Base-by-base conservation (phyloP, 768 basidiomycete genomes). In the Boletus rubroflammeus region DNA sequence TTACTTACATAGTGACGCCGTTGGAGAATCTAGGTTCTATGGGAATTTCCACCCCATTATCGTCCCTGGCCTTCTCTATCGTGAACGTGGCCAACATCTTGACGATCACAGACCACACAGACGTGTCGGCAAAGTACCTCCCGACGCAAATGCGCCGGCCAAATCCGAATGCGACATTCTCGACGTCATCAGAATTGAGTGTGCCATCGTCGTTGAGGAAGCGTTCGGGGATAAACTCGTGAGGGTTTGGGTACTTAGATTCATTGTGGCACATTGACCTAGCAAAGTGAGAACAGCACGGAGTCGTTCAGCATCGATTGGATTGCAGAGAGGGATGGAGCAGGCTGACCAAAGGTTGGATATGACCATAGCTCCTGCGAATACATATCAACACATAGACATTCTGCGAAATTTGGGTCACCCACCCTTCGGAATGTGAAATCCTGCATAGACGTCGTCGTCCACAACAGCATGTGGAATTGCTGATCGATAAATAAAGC, bases 371-470 rank as follows among this genome's bases (percentile, higher is more conserved):
- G 60, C 54, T 38, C 63, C 63, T 64, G 44, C 9, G 10, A 25
- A 39, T 25, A n/a, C 8, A 3, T 10, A 23, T 66, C 17, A 54
- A 21, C 17, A 29, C 2, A 34, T 7, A 15, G 10, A 13, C 23
- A 25, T n/a, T 32, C 13, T 0, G 4, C 15, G 6, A 21, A 31
- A 36, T 38, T 21, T 38, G 31, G 14, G 11, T 6, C 13, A 25
- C 47, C 32, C 23, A 66, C 63, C 63, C 55, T 75, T 74, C 5
- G 84, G 83, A 44, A 85, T 85, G 8, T 75, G 65, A 51, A 77
- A 79, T n/a, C 76, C 75, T 31, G 70, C 66, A 54, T 78, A 80
- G 6, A 72, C 50, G 31, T 80, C 79, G 32, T 78, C 76, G 23
- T 73, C 55, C 1, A 75, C 74, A 7, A 62, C 49, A 21, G 60